These are phyloP conservation scores for Sonneratia caseolaris DNA, from an alignment of 345 rosid genomes.

Conservation along the genomic window DNA sequence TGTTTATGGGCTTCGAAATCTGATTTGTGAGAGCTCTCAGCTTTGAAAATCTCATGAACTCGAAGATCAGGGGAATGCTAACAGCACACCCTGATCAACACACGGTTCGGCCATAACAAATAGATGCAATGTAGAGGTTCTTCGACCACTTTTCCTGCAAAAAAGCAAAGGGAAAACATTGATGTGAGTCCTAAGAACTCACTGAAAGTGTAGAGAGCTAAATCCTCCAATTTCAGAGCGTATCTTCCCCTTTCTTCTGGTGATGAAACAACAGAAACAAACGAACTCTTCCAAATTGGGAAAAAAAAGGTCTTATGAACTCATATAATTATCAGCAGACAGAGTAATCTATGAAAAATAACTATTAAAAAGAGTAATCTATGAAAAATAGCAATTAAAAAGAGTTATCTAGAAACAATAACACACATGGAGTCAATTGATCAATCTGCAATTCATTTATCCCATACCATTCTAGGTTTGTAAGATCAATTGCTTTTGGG, in stretches of 20 bases:
- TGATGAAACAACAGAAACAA: neutral
- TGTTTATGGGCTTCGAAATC: slow-evolving; percentile 2
- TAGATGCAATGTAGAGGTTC: slow-evolving; percentile 56
- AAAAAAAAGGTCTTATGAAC: neutral
- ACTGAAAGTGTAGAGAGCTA: neutral
- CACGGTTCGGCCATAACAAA: slow-evolving; percentile 62
- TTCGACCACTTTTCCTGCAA: slow-evolving; percentile 66
- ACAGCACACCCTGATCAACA: slow-evolving; percentile 24
- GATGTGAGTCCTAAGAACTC: neutral
- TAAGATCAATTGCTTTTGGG: neutral
- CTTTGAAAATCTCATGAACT: slow-evolving; percentile 22
- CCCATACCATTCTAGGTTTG: neutral
- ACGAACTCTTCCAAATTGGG: neutral
- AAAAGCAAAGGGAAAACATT: neutral
- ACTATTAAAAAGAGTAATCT: neutral
- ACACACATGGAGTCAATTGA: neutral
- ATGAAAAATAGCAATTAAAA: neutral
- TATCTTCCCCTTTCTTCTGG: no score
- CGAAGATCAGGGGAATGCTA: neutral
- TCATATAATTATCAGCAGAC: neutral
- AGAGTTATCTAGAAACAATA: neutral
- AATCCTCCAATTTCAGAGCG: no score
- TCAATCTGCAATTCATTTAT: neutral
- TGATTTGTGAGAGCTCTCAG: slow-evolving; percentile 14
- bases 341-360: neutral